Evolutionary conservation across 202 grass and related monocot genomes (phyloP).

Genomic region (Bolboschoenoplectus hybrid): DNA sequence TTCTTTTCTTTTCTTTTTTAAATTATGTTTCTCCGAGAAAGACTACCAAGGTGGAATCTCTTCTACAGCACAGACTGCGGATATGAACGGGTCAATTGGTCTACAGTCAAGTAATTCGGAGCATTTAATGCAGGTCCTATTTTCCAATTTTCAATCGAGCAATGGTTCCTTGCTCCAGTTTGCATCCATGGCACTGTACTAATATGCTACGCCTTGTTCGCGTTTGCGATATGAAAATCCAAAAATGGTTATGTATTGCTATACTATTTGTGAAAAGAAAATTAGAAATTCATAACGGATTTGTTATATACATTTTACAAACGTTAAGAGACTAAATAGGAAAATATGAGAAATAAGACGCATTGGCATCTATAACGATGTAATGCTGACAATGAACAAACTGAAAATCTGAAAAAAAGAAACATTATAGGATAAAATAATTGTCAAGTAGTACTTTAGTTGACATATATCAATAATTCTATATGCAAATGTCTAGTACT

Average conservation of each 20-base stretch:
- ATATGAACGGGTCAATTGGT: not conserved
- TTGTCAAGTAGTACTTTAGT: not conserved
- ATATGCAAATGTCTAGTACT: not conserved
- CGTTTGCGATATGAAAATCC: no score
- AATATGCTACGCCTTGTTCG: no score
- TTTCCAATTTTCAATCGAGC: not conserved
- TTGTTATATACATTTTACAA: not conserved
- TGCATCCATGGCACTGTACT: not conserved
- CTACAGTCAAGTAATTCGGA: slow-evolving; percentile 35
- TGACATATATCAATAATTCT: not conserved
- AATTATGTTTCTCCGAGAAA: not conserved
- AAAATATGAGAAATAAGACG: not conserved
- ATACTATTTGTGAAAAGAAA: no score
- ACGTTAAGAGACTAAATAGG: not conserved
- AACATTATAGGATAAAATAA: not conserved
- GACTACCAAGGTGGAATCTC: not conserved
- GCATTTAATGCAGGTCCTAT: not conserved
- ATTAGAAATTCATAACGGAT: not conserved
- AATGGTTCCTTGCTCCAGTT: not conserved
- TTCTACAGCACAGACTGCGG: not conserved
- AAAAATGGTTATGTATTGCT: no score
- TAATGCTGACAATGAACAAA: not conserved
- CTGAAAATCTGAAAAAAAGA: not conserved
- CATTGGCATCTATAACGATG: not conserved
- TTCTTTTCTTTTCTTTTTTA: not conserved